phyloP scores from a whole-genome alignment of 2,329 filamentous ascomycete genomes.

The Didymella pinodella region DNA sequence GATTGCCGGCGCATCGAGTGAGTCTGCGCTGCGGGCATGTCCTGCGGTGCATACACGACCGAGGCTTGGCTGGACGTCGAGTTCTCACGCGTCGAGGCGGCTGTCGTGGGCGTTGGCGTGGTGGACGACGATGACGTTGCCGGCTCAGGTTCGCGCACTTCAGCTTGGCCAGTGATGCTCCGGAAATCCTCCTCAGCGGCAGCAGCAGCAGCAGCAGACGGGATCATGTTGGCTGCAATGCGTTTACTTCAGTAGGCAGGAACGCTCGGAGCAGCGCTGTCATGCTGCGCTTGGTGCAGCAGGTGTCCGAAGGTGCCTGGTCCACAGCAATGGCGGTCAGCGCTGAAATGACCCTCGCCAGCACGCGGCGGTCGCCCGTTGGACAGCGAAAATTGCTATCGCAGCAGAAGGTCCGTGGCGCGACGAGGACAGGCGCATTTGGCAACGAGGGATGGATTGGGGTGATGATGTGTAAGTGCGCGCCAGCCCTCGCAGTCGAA shows the following conservation, averaged over 20 bases:
- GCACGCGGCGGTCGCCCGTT: conserved; percentile 45
- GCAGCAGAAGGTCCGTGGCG: conserved; percentile 34
- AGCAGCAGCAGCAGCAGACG: conserved; percentile 16
- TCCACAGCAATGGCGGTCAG: conserved; percentile 41
- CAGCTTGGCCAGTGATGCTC: conserved; percentile 47
- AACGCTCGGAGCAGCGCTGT: conserved; percentile 32
- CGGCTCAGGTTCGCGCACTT: conserved; percentile 53
- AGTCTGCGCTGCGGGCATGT: conserved; percentile 23
- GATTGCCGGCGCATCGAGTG: conserved; percentile 32
- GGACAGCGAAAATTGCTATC: conserved; percentile 38
- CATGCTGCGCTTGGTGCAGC: conserved; percentile 40
- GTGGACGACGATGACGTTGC: conserved; percentile 28
- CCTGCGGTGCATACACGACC: conserved; percentile 23
- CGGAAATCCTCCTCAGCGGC: conserved; percentile 41
- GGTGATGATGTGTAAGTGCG: conserved; percentile 17
- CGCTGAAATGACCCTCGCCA: conserved; percentile 27
- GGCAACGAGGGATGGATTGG: conserved; percentile 26
- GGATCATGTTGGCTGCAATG: conserved; percentile 41
- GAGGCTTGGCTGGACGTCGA: conserved; percentile 17
- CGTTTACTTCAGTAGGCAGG: conserved; percentile 36
- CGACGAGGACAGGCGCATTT: conserved; percentile 35
- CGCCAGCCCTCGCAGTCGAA: conserved; percentile 6
- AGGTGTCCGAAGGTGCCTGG: conserved; percentile 28
- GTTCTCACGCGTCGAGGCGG: conserved; percentile 16
- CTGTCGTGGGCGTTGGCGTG: conserved; percentile 22